Base-by-base conservation (phyloP, 169 alveolate species). In the Plasmodium knowlesi region DNA sequence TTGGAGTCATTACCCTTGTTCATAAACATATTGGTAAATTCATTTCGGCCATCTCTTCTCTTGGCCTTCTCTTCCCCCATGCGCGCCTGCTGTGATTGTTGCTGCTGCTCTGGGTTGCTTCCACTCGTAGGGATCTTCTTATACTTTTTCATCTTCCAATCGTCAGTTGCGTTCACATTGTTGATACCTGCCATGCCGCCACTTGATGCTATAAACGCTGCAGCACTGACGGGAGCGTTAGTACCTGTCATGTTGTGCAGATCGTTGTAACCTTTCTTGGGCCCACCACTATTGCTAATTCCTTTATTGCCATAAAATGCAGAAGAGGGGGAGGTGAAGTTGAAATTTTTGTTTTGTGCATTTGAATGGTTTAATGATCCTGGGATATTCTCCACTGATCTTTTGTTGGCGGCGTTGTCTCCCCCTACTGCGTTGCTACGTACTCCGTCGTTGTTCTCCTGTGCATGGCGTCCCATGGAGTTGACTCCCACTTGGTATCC, bases 1-100 rank as follows among this genome's bases (percentile, higher is more conserved):
- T 34, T 71, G 5, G 54, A 5, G 3, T 71, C 92, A 53, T 70
- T 84, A 71, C 57, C 76, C 25, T 84, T 84, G 76, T 84, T 84
- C 72, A 25, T 39, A n/a, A 71, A 84, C 1, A 84, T 43, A 16
- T 30, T 9, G n/a, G 92, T 3, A 30, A 41, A 71, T 30, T 84
- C 92, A 22, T 71, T 67, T 71, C 78, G 43, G 57, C 57, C 76
- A n/a, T 67, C 39, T 71, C 57, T 83, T 25, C 78, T 84, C 78
- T 84, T 84, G 30, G 30, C 25, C 25, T 84, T 84, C 50, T 84
- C 92, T 71, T 84, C 92, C 76, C 37, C 4, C 72, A 84, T 28
- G 37, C 83, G 79, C 19, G 30, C 6, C n/a, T 80, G 34, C 25
- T 67, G 37, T 19, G 10, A 16, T 22, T 30, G 41, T 61, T 37